Evolutionary conservation across 2,329 filamentous ascomycete genomes (phyloP).

Genomic region (Acrocalymma vagum): DNA sequence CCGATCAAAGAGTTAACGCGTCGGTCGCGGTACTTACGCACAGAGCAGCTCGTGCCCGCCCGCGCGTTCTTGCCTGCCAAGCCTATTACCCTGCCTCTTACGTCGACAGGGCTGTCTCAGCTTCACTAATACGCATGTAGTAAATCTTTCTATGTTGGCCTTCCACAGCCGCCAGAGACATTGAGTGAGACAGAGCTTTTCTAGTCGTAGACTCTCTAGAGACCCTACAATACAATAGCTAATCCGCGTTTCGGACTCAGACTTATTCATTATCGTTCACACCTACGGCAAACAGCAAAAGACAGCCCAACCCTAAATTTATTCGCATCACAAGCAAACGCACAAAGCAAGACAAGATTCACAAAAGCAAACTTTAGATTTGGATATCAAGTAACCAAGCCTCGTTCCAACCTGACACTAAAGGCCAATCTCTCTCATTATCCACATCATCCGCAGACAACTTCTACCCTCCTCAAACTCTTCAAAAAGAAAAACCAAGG

Average conservation of each 20-base stretch:
- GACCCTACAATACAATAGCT: too few species aligned
- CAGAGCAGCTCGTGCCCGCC: slow-evolving; percentile 25
- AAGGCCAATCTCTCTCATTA: neutral
- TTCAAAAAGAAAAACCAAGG: neutral
- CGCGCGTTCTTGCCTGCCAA: slow-evolving; percentile 24
- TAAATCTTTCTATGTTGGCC: too few species aligned
- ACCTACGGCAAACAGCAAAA: too few species aligned
- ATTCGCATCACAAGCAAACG: too few species aligned
- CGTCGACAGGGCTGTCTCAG: too few species aligned
- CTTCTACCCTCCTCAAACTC: neutral
- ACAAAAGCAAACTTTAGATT: neutral
- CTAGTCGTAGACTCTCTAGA: too few species aligned
- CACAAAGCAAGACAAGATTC: neutral
- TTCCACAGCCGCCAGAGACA: too few species aligned
- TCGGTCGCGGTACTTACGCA: slow-evolving; percentile 30
- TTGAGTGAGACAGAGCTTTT: too few species aligned
- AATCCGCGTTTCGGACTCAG: too few species aligned
- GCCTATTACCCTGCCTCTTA: slow-evolving; percentile 28
- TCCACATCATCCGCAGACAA: neutral
- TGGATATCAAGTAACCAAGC: neutral
- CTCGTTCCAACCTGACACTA: neutral
- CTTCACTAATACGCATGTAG: too few species aligned
- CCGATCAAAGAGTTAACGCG: slow-evolving; percentile 30
- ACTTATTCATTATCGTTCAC: too few species aligned
- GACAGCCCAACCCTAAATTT: too few species aligned